Base-by-base conservation (phyloP, 2,329 filamentous ascomycete genomes). In the Cryphonectria parasitica region DNA sequence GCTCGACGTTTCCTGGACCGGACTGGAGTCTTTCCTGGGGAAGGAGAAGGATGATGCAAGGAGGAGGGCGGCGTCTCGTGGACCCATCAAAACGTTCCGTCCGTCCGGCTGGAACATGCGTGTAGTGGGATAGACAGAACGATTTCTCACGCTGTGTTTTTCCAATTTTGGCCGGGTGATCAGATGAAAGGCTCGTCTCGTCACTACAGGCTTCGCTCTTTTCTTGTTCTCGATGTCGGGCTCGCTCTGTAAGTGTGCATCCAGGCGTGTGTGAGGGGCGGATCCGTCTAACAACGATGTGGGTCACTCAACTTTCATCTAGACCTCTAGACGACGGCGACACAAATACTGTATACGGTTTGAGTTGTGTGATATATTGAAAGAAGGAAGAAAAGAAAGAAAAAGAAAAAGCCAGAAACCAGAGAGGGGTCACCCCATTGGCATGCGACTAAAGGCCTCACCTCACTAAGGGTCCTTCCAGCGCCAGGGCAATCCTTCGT, bases 401-500 rank as follows among this genome's bases (percentile, higher is more conserved):
- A 49, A 49, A 19, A 8, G 34, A n/a, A 49, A 10, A 49, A n/a
- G 19, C 1, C 7, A n/a, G 8, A n/a, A n/a, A n/a, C 36, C 36
- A 39, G 45, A n/a, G 41, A 49, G 45, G 45, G 45, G 22, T n/a
- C 28, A 17, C 8, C 25, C 15, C 28, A 58, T 58, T 58, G 15
- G 54, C 54, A 58, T 15, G 28, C 54, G 54, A 58, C 28, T 31
- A 58, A 31, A 58, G 54, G 25, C 25, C 52, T 56, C n/a, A 56
- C n/a, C 25, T 56, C 25, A 25, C 22, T n/a, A 25, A 54, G 49
- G 49, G 22, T 13, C 25, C n/a, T 54, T 10, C 25, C 49, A 28
- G 58, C 58, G 58, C 54, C 66, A 41, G 43, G 34, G 41, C 68
- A 34, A 63, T 49, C 54, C 64, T 45, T 52, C 63, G 68, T 67